phyloP scores from a whole-genome alignment of 2,329 filamentous ascomycete species.

The Arthrinium phaeospermum region DNA sequence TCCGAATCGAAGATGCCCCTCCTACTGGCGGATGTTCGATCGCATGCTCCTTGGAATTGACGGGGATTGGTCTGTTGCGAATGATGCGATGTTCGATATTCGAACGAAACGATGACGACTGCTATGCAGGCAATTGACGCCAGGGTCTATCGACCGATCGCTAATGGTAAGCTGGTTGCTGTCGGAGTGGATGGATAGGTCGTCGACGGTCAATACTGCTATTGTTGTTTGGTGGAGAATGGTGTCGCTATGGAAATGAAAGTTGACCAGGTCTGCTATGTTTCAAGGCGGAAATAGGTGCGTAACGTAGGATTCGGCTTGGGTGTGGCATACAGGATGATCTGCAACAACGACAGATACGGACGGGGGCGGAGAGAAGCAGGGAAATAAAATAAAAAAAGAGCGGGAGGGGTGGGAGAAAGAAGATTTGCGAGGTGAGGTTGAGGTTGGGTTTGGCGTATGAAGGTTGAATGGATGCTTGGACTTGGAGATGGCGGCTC shows the following conservation, averaged over 20 bases:
- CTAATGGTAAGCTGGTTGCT: not conserved
- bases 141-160: not conserved
- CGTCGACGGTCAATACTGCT: not conserved
- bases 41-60: constrained; percentile 11
- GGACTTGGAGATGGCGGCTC: constrained; percentile 9
- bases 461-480: constrained; percentile 8
- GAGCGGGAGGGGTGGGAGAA: not conserved
- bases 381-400: not conserved
- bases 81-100: not conserved
- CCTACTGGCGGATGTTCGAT: constrained; percentile 9
- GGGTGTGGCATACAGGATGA: not conserved
- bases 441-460: constrained; percentile 1
- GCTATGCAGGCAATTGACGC: not conserved
- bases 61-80: not conserved
- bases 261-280: constrained; percentile 14
- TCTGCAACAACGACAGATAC: not conserved
- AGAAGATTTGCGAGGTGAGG: not conserved
- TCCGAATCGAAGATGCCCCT: constrained; percentile 14
- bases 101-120: not conserved
- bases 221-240: constrained; percentile 10
- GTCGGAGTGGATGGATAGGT: not conserved
- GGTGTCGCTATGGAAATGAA: constrained; percentile 7
- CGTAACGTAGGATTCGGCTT: not conserved
- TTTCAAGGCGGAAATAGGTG: constrained; percentile 4
- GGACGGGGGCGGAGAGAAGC: not conserved